Evolutionary conservation across 768 basidiomycete genomes (phyloP).

Genomic region (Auriscalpium vulgare): DNA sequence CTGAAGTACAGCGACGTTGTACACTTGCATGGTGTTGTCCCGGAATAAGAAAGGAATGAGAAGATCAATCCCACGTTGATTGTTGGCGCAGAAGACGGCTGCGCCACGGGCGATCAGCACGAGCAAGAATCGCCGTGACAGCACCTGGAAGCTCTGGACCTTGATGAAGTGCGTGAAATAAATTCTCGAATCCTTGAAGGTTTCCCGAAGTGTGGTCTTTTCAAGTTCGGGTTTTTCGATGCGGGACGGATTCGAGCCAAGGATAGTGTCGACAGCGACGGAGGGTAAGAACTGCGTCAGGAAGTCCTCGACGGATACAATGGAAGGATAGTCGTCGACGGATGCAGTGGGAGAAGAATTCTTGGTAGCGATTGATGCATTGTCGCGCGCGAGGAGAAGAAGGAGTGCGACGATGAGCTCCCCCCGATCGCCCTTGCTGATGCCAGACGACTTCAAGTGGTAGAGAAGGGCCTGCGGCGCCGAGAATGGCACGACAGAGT

Average conservation of each 20-base stretch:
- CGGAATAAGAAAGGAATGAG: not conserved
- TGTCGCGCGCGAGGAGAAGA: slow-evolving; percentile 19
- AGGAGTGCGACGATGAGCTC: slow-evolving; percentile 17
- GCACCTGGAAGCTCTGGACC: not conserved
- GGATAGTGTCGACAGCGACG: no score
- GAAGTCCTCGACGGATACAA: no score
- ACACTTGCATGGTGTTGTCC: not conserved
- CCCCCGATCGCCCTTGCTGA: slow-evolving; percentile 19
- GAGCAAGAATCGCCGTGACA: not conserved
- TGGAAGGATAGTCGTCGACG: no score
- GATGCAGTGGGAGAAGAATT: no score
- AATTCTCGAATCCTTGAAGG: slow-evolving; percentile 11
- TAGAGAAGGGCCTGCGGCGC: not conserved
- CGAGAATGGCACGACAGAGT: not conserved
- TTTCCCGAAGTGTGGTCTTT: slow-evolving; percentile 4
- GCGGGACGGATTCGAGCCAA: no score
- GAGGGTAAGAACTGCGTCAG: no score
- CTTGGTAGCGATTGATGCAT: slow-evolving; percentile 3
- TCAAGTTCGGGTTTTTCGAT: no score
- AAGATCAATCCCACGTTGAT: not conserved
- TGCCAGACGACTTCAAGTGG: not conserved
- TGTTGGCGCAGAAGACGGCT: not conserved
- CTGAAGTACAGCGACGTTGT: not conserved
- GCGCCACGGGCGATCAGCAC: not conserved
- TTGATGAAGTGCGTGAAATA: not conserved